Percentiles rank a stretch among this genome's conserved stretches.
Evolutionary conservation across 495 filamentous ascomycete genomes (phyloP).

Genomic region (Cladorrhinum samala): DNA sequence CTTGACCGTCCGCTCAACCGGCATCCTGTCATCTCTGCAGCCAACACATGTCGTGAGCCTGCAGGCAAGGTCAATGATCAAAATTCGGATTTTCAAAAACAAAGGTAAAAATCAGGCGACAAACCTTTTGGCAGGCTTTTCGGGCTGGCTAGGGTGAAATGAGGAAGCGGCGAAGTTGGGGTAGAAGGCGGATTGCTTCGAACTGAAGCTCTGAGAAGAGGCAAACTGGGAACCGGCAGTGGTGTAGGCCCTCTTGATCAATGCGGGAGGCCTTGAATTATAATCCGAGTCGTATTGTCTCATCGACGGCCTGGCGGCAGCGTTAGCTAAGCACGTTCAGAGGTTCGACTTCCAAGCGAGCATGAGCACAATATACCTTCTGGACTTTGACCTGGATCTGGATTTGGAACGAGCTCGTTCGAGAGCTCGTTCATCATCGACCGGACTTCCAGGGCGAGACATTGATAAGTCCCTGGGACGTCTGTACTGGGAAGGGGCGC

Average conservation of each 20-base stretch:
- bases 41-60: constrained; percentile 64
- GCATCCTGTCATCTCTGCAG: constrained; percentile 59
- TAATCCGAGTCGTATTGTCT: constrained; percentile 37
- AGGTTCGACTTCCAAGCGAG: neutral
- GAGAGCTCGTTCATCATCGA: too few relatives aligned
- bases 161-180: constrained; percentile 29
- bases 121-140: constrained; percentile 30
- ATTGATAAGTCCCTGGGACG: constrained; percentile 23
- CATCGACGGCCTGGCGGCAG: constrained; percentile 19
- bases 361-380: constrained; percentile 29
- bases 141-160: constrained; percentile 19
- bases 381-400: constrained; percentile 28
- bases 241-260: constrained; percentile 30
- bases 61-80: constrained; percentile 15
- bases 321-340: constrained; percentile 13
- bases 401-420: constrained; percentile 28
- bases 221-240: constrained; percentile 29
- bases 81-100: neutral
- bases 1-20: constrained; percentile 54
- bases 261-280: constrained; percentile 17
- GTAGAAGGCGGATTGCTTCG: constrained; percentile 32
- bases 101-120: constrained; percentile 12
- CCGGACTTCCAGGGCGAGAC: constrained; percentile 20
- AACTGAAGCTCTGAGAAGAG: constrained; percentile 34
- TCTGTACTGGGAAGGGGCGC: constrained; percentile 19